Base-by-base conservation (phyloP, 768 basidiomycete species). In the Tephrocybe rancida region DNA sequence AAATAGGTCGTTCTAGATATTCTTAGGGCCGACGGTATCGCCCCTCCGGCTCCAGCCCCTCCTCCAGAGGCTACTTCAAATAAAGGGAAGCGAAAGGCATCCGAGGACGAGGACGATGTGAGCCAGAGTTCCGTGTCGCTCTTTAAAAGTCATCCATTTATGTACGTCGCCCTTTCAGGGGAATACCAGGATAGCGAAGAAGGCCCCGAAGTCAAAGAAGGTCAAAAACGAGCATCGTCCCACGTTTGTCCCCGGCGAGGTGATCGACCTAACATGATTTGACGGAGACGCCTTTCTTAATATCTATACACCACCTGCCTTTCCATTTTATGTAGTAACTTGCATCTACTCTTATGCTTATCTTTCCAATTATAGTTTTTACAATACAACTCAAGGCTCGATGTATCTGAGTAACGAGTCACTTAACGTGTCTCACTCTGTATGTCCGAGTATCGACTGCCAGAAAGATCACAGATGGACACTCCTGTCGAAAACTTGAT, bases 241-340 rank as follows among this genome's bases (percentile, higher is more conserved):
- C 18, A 34, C 41, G 19, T 49, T 59, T 11, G 21, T 49, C 38
- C 39, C 49, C 0, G 61, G 52, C 13, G 62, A 65, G 35, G 43
- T 65, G 18, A 67, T 67, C 29, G 59, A 67, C 43, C 45, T 67
- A 22, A 62, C 64, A 7, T 34, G 52, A 41, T 48, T 4, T 32
- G 30, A 7, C 30, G 30, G 30, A 32, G 13, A 32, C 7, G 6
- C 6, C 6, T 7, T 13, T 32, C 13, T 13, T 32, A 32, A 6
- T 13, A 6, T 32, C 6, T 7, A 13, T 13, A 32, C 13, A 32
- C 30, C 6, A 32, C 30, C 30, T 7, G 30, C 30, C 13, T 32
- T 32, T 32, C 13, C 13, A 32, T 32, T 32, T 6, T n/a, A n/a
- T n/a, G n/a, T 32, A 32, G 6, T 13, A 32, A 7, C 30, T 32